Percentiles rank a stretch among this genome's conserved stretches.
Evolutionary conservation across 257 asterid genomes (phyloP).

Genomic region (Solanum tacnaense): DNA sequence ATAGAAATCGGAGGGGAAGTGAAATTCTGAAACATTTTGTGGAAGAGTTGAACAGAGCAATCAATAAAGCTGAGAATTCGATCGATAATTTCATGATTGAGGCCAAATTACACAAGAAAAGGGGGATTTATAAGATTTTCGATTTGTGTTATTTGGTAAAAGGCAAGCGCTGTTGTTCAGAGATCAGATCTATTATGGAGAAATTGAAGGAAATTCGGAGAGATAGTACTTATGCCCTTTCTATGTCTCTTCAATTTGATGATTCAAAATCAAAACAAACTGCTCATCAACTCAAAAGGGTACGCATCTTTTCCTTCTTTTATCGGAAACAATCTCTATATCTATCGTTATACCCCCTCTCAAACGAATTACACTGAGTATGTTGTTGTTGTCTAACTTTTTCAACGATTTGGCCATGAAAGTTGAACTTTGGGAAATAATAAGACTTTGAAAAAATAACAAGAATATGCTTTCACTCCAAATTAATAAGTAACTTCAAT

Average conservation of each 20-base stretch:
- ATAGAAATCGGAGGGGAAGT: background rate
- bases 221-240: background rate
- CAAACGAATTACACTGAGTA: too few species aligned
- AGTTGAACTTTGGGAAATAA: too few species aligned
- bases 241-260: background rate
- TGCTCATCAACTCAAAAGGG: background rate
- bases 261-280: background rate
- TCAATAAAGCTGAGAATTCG: slow-evolving; percentile 15
- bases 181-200: background rate
- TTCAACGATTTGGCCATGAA: too few species aligned
- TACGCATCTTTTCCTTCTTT: background rate
- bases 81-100: slow-evolving; percentile 2
- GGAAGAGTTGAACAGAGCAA: background rate
- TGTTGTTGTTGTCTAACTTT: too few species aligned
- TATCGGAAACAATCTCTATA: too few species aligned
- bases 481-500: too few species aligned
- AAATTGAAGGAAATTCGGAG: background rate
- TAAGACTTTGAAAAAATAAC: too few species aligned
- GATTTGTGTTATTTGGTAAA: background rate
- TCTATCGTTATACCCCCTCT: rapidly evolving
- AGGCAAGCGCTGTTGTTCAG: background rate
- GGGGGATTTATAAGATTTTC: background rate
- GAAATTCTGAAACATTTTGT: background rate
- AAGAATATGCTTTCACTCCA: too few species aligned
- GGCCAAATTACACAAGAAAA: background rate